Evolutionary conservation across 2,329 filamentous ascomycete genomes (phyloP).

Genomic region (Trichoderma cornu-damae): DNA sequence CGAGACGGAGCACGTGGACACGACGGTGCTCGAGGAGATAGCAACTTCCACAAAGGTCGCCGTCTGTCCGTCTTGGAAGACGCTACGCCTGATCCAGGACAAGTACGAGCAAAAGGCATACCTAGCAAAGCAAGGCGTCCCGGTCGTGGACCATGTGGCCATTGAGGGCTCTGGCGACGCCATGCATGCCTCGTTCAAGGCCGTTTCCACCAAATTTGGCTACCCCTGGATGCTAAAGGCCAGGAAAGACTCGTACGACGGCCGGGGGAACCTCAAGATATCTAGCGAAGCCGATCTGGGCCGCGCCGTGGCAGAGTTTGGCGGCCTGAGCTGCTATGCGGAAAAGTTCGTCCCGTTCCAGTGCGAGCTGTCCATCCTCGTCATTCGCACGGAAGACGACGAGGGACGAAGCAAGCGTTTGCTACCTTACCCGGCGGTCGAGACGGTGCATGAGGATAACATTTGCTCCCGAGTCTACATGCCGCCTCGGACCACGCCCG

Average conservation of each 20-base stretch:
- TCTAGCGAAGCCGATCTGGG: constrained; percentile 44
- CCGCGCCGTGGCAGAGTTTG: constrained; percentile 64
- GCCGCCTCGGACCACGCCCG: constrained; percentile 67
- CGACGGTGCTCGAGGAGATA: constrained; percentile 81
- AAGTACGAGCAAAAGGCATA: constrained; percentile 89
- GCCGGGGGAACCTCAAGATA: constrained; percentile 62
- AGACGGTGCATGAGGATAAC: constrained; percentile 91
- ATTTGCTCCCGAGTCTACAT: constrained; percentile 91
- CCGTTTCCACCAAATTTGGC: constrained; percentile 60
- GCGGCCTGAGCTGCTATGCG: constrained; percentile 70
- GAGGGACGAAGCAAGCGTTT: constrained; percentile 44
- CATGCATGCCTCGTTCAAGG: constrained; percentile 55
- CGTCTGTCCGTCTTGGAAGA: constrained; percentile 78
- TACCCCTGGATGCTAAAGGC: constrained; percentile 92
- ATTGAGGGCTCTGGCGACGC: constrained; percentile 49
- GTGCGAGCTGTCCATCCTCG: constrained; percentile 89
- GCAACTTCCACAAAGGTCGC: constrained; percentile 54
- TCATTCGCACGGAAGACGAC: constrained; percentile 77
- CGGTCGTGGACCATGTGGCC: constrained; percentile 65
- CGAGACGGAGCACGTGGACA: constrained; percentile 93
- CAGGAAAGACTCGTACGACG: constrained; percentile 85
- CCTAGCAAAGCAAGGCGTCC: constrained; percentile 61
- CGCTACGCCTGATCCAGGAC: constrained; percentile 84
- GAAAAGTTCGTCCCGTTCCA: constrained; percentile 85
- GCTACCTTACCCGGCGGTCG: constrained; percentile 80